Conservation (phyloP, 1,284 basidiomycete genomes). For the Abortiporus biennis region DNA sequence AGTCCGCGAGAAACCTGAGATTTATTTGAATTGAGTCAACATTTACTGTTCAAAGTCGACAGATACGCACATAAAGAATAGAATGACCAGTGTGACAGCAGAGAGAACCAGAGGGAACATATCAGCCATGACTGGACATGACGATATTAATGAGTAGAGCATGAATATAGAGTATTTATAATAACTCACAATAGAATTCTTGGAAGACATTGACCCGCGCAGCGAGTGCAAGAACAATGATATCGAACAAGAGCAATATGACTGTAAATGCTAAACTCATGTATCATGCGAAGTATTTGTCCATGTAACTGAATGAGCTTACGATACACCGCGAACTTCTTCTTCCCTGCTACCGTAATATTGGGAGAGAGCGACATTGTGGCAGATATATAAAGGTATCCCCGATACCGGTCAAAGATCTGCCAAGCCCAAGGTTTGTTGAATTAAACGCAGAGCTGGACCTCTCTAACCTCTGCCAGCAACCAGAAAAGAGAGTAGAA, state of each 20-base stretch:
- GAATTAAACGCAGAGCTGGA: too few species aligned
- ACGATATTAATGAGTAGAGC: neutral
- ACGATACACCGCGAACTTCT: conserved; percentile 3
- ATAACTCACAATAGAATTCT: conserved; percentile 50
- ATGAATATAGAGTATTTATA: too few species aligned
- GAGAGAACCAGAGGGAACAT: conserved; percentile 53
- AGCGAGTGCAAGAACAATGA: conserved; percentile 47
- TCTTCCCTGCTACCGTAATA: conserved; percentile 3
- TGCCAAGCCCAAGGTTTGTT: too few species aligned
- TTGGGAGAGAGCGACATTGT: conserved; percentile 1
- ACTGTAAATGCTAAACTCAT: too few species aligned
- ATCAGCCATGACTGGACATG: conserved; percentile 44
- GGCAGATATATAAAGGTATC: too few species aligned
- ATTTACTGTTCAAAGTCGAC: neutral
- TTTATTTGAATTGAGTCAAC: neutral
- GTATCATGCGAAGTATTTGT: neutral
- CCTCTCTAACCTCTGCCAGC: too few species aligned
- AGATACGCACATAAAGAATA: conserved; percentile 31
- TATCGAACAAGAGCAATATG: conserved; percentile 37
- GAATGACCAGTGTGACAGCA: conserved; percentile 39
- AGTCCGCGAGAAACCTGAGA: conserved; percentile 36
- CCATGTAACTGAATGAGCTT: neutral
- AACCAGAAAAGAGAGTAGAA: too few species aligned
- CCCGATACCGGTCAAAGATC: too few species aligned
- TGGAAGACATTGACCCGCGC: conserved; percentile 49